Base-by-base conservation (phyloP, 371 early-diverging fungal species). In the Zychaea mexicana region DNA sequence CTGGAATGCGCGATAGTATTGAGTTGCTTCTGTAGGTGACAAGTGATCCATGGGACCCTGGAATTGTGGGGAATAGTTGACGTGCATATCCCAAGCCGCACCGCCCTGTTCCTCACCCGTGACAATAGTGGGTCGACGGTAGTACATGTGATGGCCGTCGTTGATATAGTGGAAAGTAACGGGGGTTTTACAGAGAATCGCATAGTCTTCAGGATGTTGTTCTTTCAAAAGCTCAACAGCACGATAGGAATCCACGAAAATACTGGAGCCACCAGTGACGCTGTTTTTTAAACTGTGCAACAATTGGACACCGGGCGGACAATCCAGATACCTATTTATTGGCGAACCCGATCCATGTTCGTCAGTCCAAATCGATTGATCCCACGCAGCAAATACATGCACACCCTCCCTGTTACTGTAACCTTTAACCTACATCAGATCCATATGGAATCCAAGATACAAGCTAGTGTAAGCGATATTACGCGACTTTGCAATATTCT, bases 31-130 rank as follows among this genome's bases (percentile, higher is more conserved):
- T 7, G 76, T 57, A 2, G 85, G 77, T 5, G 74, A 66, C 6
- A 79, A 70, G 31, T 82, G 56, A 52, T 89, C 89, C 57, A 93
- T 66, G 5, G 93, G 92, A 0, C 94, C 96, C 68, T 92, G 93
- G 80, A 96, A 96, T n/a, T 92, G 95, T 28, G 96, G 96, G 0
- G 94, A 83, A 66, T 94, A 95, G 65, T 89, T 91, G 19, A 95
- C 91, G 62, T 86, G 85, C 52, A 64, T 77, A 19, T 70, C 70
- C 82, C 82, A 82, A 1, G 79, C 74, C 26, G 78, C 62, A 10
- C 73, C 77, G 21, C 72, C 70, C 15, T 74, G 66, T 31, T 67
- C 26, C 15, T 77, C 74, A 55, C 83, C 79, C 2, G 78, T 70
- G 0, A 83, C 85, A 61, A 94, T 90, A 8, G 89, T 90, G 5